Base-by-base conservation (phyloP, 352 stramenopile genomes). In the Globisporangium cederbergense region DNA sequence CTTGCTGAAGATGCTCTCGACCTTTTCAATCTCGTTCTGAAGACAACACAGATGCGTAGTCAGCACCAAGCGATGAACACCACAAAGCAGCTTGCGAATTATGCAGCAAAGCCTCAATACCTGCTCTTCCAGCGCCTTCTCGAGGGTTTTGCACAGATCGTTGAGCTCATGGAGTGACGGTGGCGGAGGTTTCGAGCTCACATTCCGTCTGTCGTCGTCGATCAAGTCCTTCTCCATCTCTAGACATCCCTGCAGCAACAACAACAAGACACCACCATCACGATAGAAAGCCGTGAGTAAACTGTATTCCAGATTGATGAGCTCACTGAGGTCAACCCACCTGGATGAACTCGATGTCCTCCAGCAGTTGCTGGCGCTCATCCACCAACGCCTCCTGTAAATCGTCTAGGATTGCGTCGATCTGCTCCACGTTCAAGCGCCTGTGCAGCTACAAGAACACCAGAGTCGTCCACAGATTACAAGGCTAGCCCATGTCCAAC, bases 221-320 rank as follows among this genome's bases (percentile, higher is more conserved):
- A 94, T 83, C 16, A 94, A 68, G 62, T 92, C 85, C 52, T 94
- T 81, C 56, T 94, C 85, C 85, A 94, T 94, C 68, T 94, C 85
- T 20, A 94, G 73, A 54, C 85, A 94, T 28, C 81, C 70, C 84
- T 93, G 50, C 30, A 43, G 5, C 13, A 18, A 30, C 8, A 28
- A 22, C 1, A 22, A 25, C 14, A 36, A 11, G 6, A 20, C 3
- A 28, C 42, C 11, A 11, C 40, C 25, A 28, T 3, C 30, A 25
- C 30, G 4, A 20, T 3, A 60, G 34, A 38, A 25, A 58, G 22
- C 40, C n/a, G 30, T 34, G 14, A 36, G 13, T 5, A 46, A 22
- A 20, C 43, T 49, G 18, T 6, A 3, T 10, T 10, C 6, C 4
- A 22, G 18, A 49, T 20, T 16, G 30, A 61, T 43, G 40, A 46